These are phyloP conservation scores for Penicillium canariense DNA, from an alignment of 495 filamentous ascomycete genomes.

Conservation along the genomic window DNA sequence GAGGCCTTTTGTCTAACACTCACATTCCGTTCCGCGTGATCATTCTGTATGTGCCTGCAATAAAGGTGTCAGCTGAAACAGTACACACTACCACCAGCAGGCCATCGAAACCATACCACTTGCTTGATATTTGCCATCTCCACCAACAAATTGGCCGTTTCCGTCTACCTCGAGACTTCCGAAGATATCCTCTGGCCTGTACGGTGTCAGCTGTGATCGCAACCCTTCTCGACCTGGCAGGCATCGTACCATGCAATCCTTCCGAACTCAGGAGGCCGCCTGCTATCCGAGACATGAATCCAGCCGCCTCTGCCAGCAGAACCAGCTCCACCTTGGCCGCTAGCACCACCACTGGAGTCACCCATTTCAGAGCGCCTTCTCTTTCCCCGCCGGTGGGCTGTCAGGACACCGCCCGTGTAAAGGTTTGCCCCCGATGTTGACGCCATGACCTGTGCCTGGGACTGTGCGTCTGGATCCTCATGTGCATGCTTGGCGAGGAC, in stretches of 20 bases:
- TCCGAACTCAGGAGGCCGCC: conserved; percentile 86
- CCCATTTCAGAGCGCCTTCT: conserved; percentile 42
- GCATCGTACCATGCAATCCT: conserved; percentile 68
- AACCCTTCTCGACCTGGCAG: not conserved
- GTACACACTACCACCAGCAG: not conserved
- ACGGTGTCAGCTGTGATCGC: conserved; percentile 12
- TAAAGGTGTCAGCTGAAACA: conserved; percentile 9
- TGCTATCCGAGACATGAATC: conserved; percentile 80
- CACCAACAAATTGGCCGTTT: conserved; percentile 65
- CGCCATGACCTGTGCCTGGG: conserved; percentile 76
- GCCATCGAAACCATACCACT: conserved; percentile 43
- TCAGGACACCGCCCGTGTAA: conserved; percentile 62
- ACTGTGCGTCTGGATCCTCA: conserved; percentile 67
- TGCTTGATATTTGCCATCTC: conserved; percentile 55
- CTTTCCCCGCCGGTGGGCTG: conserved; percentile 42
- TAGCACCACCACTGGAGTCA: conserved; percentile 72
- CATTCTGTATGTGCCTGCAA: conserved; percentile 50
- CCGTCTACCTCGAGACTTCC: conserved; percentile 86
- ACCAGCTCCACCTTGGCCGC: conserved; percentile 77
- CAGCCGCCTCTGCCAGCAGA: conserved; percentile 82
- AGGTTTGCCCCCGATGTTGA: conserved; percentile 72
- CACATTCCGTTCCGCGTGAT: conserved; percentile 62
- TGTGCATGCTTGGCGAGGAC: conserved; percentile 68
- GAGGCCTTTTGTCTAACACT: conserved; percentile 20
- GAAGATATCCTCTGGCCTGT: conserved; percentile 82